Conservation (phyloP, 2,329 filamentous ascomycete genomes). For the Colletotrichum chrysophilum region DNA sequence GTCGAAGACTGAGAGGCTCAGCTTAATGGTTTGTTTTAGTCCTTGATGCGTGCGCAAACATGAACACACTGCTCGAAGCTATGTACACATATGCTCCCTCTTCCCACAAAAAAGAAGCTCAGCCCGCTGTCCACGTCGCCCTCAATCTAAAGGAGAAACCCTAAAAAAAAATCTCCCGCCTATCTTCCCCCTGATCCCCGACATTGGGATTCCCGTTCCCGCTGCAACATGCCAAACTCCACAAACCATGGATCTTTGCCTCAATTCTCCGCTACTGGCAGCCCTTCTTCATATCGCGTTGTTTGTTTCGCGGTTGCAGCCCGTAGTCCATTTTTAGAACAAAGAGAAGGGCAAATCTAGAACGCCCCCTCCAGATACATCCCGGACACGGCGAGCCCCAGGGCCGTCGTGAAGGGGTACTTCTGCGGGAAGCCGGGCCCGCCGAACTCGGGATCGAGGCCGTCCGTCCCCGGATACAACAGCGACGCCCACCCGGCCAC, state of each 20-base stretch:
- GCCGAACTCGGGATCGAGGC: slow-evolving; percentile 48
- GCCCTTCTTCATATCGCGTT: background rate
- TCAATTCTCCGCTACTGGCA: background rate
- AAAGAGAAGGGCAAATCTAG: background rate
- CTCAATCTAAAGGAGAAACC: background rate
- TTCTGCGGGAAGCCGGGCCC: slow-evolving; percentile 46
- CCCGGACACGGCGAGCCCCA: slow-evolving; percentile 8
- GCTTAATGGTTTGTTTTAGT: background rate
- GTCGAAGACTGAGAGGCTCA: background rate
- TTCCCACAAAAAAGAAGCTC: background rate
- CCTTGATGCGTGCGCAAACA: background rate
- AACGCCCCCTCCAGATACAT: slow-evolving; percentile 9
- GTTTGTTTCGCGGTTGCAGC: background rate
- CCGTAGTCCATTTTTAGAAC: background rate
- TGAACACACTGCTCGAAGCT: background rate
- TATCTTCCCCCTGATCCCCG: background rate
- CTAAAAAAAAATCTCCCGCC: background rate
- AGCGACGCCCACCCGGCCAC: slow-evolving; percentile 40
- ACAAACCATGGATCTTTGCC: background rate
- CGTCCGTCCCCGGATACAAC: slow-evolving; percentile 42
- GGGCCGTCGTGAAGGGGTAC: slow-evolving; percentile 6
- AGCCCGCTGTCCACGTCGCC: slow-evolving; percentile 5
- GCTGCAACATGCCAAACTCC: background rate
- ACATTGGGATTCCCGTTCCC: background rate
- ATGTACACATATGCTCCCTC: background rate